Percentiles rank a stretch among this genome's conserved stretches.
Conservation (phyloP, 2,329 filamentous ascomycete genomes). For the Knoxdaviesia capensis region DNA sequence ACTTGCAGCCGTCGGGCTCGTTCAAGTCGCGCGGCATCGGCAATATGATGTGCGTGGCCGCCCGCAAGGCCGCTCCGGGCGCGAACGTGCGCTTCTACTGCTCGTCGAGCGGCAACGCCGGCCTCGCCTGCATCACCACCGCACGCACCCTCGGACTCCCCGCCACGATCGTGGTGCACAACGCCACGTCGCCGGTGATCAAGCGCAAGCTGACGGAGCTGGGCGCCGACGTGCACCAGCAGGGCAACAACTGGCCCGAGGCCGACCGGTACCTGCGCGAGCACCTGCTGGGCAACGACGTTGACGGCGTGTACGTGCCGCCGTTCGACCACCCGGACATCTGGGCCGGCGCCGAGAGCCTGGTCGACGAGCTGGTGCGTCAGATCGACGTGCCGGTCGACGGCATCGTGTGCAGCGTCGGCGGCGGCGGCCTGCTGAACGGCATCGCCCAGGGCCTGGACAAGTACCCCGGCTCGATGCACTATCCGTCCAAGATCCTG, state of each 20-base stretch:
- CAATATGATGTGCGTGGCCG: slow-evolving; percentile 30
- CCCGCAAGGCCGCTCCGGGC: slow-evolving; percentile 8
- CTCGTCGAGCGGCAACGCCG: slow-evolving; percentile 67
- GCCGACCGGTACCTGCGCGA: slow-evolving; percentile 47
- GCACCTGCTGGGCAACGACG: slow-evolving; percentile 30
- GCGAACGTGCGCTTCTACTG: slow-evolving; percentile 49
- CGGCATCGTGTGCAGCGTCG: slow-evolving; percentile 57
- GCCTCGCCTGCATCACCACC: slow-evolving; percentile 60
- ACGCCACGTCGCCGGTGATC: slow-evolving; percentile 46
- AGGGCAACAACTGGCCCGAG: slow-evolving; percentile 46
- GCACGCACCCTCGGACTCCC: slow-evolving; percentile 41
- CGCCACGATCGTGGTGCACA: slow-evolving; percentile 58
- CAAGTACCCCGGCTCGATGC: slow-evolving; percentile 5
- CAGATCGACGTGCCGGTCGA: slow-evolving; percentile 32
- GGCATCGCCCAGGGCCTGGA: slow-evolving; percentile 40
- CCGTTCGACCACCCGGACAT: slow-evolving; percentile 50
- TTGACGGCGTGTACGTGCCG: slow-evolving; percentile 39
- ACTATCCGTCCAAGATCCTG: slow-evolving; percentile 30
- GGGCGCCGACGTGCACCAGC: slow-evolving; percentile 47
- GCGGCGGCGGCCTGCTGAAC: slow-evolving; percentile 62
- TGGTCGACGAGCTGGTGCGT: slow-evolving; percentile 30
- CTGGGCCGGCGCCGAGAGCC: slow-evolving; percentile 42
- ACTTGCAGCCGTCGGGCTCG: slow-evolving; percentile 60
- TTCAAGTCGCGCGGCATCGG: slow-evolving; percentile 70
- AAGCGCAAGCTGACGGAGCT: slow-evolving; percentile 47